A percentile compares a stretch with the other conserved stretches of the same genome.
Conservation (phyloP, 306 rosid genomes). For the Vigna hirtella region DNA sequence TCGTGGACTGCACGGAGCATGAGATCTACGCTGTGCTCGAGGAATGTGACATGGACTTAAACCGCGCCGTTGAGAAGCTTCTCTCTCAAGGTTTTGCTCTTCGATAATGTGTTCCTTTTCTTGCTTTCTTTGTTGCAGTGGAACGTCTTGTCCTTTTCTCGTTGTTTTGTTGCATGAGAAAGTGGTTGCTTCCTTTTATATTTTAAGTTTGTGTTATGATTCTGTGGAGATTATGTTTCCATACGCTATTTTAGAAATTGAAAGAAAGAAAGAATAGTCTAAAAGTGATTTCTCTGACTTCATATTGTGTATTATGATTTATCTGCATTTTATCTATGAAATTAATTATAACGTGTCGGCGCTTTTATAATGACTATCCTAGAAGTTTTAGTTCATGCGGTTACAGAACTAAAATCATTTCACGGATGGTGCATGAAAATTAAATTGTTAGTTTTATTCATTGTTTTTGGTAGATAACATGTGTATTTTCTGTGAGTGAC, state of each 20-base stretch:
- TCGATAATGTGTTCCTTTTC: not conserved
- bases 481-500: too few species aligned
- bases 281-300: constrained; percentile 3
- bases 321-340: not conserved
- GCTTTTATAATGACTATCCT: not conserved
- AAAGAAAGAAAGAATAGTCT: not conserved
- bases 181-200: not conserved
- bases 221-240: constrained; percentile 19
- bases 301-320: constrained; percentile 22
- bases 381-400: not conserved
- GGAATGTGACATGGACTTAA: constrained; percentile 56
- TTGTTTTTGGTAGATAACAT: too few species aligned
- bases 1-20: constrained; percentile 45
- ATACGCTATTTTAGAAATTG: not conserved
- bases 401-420: not conserved
- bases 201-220: not conserved
- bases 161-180: not conserved
- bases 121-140: constrained; percentile 8
- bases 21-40: constrained; percentile 47
- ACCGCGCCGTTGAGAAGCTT: constrained; percentile 54
- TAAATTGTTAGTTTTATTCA: not conserved
- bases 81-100: constrained; percentile 53
- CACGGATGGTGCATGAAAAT: not conserved
- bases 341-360: not conserved
- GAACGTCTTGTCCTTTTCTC: not conserved